Percentiles rank a stretch among this genome's conserved stretches.
phyloP scores from a whole-genome alignment of 768 basidiomycete genomes.

The Mycena leptocephala region DNA sequence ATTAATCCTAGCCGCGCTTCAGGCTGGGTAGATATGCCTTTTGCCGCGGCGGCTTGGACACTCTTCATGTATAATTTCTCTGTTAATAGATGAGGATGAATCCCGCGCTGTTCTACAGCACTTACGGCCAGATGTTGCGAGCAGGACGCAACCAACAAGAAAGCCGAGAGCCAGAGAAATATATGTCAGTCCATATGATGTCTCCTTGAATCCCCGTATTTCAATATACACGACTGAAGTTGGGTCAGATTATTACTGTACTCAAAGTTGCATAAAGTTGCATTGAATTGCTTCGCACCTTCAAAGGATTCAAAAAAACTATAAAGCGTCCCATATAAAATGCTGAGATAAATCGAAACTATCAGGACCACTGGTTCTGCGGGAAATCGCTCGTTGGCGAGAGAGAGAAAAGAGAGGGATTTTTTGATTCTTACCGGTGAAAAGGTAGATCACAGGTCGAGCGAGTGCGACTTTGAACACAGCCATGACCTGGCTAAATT shows the following conservation, averaged over 20 bases:
- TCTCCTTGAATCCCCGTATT: slow-evolving; percentile 23
- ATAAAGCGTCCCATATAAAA: slow-evolving; percentile 36
- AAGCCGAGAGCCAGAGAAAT: slow-evolving; percentile 34
- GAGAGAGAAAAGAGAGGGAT: not conserved
- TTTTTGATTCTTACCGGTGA: slow-evolving; percentile 18
- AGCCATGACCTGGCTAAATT: not conserved
- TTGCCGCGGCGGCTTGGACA: not conserved
- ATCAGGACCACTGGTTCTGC: not conserved
- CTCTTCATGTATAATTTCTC: slow-evolving; percentile 18
- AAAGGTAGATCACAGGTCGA: slow-evolving; percentile 28
- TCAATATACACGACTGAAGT: slow-evolving; percentile 29
- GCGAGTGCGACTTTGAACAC: slow-evolving; percentile 22
- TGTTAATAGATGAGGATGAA: not conserved
- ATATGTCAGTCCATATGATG: slow-evolving; percentile 33
- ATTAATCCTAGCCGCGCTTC: slow-evolving; percentile 29
- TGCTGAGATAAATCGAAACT: slow-evolving; percentile 29
- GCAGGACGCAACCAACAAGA: not conserved
- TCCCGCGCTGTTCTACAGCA: not conserved
- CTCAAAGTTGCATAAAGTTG: too few relatives aligned
- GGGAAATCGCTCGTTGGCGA: not conserved
- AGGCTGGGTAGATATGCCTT: slow-evolving; percentile 14
- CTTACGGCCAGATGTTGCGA: slow-evolving; percentile 29
- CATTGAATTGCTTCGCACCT: too few relatives aligned
- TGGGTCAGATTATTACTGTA: too few relatives aligned
- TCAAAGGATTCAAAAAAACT: slow-evolving; percentile 34